Conservation (phyloP, 2,329 filamentous ascomycete genomes). For the Myriosclerotinia duriaeana region DNA sequence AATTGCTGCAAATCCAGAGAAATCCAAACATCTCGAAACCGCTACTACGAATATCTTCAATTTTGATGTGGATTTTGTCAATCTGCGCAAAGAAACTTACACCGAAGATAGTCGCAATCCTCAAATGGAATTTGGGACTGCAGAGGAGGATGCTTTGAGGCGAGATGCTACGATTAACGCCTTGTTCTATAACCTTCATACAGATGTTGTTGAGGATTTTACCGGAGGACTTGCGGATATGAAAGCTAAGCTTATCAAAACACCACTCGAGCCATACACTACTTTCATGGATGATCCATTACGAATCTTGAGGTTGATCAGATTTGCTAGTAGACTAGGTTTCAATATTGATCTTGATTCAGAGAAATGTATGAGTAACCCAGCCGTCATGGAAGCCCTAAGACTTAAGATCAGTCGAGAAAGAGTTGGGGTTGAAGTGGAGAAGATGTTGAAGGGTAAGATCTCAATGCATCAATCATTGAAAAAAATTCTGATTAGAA, state of each 20-base stretch:
- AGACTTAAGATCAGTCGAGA: conserved; percentile 88
- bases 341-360: conserved; percentile 75
- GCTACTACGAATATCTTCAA: conserved; percentile 83
- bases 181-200: conserved; percentile 91
- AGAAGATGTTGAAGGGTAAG: conserved; percentile 82
- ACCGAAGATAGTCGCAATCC: conserved; percentile 86
- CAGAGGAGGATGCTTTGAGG: conserved; percentile 83
- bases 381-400: conserved; percentile 76
- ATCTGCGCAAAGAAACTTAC: conserved; percentile 89
- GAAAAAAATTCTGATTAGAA: conserved; percentile 25
- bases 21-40: conserved; percentile 94
- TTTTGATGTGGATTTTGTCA: conserved; percentile 90
- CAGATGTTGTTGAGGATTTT: conserved; percentile 77
- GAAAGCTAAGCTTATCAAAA: conserved; percentile 69
- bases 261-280: conserved; percentile 81
- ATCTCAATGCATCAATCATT: not conserved
- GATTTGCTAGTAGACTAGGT: conserved; percentile 81
- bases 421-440: conserved; percentile 79
- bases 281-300: conserved; percentile 95
- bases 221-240: conserved; percentile 78
- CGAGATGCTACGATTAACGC: conserved; percentile 94
- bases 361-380: conserved; percentile 71
- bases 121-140: conserved; percentile 88
- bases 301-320: conserved; percentile 78
- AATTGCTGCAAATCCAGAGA: conserved; percentile 88